Evolutionary conservation across 208 protist genomes (phyloP), one percentile per base, ranked within the genome.

Genomic region (Trypanosoma conorhini): DNA sequence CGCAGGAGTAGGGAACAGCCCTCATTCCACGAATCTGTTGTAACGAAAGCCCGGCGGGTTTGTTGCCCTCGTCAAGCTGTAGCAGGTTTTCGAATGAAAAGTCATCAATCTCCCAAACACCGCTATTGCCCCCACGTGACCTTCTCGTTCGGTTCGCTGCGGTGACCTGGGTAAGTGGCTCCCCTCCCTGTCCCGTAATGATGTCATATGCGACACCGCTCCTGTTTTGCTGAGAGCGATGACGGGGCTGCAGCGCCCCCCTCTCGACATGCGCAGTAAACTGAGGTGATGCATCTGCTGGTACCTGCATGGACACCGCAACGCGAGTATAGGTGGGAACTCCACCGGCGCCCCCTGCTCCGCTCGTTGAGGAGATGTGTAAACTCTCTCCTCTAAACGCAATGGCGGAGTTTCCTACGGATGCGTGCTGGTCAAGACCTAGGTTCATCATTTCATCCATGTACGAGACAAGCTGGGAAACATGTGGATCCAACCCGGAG

Each of bases 41-140:
- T 52, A 77, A 48, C 3, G 60, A 28, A 24, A 85, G 72, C 10
- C 80, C 80, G 38, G 57, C 63, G 3, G 26, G 26, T 4, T 42
- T 62, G 5, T 33, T 62, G 56, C 67, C 42, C 8, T 61, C 40
- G 21, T 77, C 72, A 56, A 85, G 67, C 24, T 58, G 58, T 22
- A 83, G 67, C 17, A 85, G 63, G 44, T 74, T 70, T 28, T 82
- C 77, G 42, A 82, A 85, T n/a, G 67, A 76, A 61, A 81, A 77
- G 56, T 86, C 74, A 48, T 51, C 24, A 12, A 83, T 57, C 38
- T 83, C 81, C 81, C 77, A 83, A 44, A 24, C 62, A 40, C 19
- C 51, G 33, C 57, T 44, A 30, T 54, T 35, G 3, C 60, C 46
- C 9, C 12, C 28, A 42, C 35, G 30, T 17, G 46, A 12, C 26